These are phyloP conservation scores for Trapa incisa DNA, from an alignment of 345 rosid genomes.

Conservation along the genomic window DNA sequence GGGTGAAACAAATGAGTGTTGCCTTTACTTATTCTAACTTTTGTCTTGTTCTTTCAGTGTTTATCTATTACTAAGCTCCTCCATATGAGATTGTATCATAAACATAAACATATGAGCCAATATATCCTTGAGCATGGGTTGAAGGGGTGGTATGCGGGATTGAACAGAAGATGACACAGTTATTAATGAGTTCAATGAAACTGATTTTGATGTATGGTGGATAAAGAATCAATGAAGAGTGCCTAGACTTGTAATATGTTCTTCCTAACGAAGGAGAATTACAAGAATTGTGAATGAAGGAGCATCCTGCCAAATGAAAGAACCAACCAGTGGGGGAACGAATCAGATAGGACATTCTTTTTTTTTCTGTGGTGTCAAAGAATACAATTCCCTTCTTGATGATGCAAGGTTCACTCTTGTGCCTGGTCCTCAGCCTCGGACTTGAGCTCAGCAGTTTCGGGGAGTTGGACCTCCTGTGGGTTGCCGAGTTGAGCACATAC, in stretches of 20 bases:
- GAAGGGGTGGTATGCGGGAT: too few relatives aligned
- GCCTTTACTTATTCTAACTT: too few relatives aligned
- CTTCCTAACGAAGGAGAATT: neutral
- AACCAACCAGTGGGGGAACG: neutral
- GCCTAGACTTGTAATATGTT: neutral
- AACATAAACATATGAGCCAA: too few relatives aligned
- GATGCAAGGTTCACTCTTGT: slow-evolving; percentile 3
- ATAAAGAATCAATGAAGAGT: neutral
- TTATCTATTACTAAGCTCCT: too few relatives aligned
- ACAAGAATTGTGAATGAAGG: neutral
- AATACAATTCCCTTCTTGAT: neutral
- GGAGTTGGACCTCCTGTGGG: slow-evolving; percentile 27
- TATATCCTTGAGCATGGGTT: too few relatives aligned
- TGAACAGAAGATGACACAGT: too few relatives aligned
- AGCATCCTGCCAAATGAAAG: neutral
- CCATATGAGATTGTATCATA: too few relatives aligned
- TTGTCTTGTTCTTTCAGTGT: too few relatives aligned
- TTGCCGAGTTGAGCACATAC: slow-evolving; percentile 34
- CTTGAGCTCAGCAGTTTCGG: slow-evolving; percentile 20
- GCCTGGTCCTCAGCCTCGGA: slow-evolving; percentile 3
- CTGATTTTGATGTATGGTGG: too few relatives aligned
- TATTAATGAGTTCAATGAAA: too few relatives aligned
- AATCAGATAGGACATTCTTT: neutral
- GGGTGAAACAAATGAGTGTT: too few relatives aligned
- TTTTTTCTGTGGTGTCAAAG: neutral